These are phyloP conservation scores for Apophysomyces trapeziformis DNA, from an alignment of 371 early-diverging fungal genomes.

Conservation along the genomic window DNA sequence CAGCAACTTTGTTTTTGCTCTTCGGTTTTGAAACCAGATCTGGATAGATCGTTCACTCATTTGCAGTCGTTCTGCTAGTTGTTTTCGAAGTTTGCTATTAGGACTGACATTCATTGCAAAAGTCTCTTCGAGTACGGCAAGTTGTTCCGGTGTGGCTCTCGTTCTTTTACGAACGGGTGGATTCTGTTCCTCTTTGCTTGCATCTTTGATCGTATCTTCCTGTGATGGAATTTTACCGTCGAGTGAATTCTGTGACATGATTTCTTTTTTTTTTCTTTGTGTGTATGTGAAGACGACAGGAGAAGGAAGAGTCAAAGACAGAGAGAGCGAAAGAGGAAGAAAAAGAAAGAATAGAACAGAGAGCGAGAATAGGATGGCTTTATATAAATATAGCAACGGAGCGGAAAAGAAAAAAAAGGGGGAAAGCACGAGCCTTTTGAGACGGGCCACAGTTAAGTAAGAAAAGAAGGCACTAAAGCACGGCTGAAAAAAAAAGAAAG, in stretches of 20 bases:
- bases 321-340: slow-evolving; percentile 6
- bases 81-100: slow-evolving; percentile 82
- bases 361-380: slow-evolving; percentile 5
- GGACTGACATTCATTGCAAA: slow-evolving; percentile 76
- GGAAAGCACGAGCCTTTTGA: slow-evolving; percentile 13
- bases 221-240: slow-evolving; percentile 2
- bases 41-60: slow-evolving; percentile 96
- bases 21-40: slow-evolving; percentile 99
- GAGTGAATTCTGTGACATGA: slow-evolving; percentile 1
- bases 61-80: slow-evolving; percentile 81
- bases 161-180: slow-evolving; percentile 60
- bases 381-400: slow-evolving; percentile 7
- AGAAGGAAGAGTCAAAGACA: slow-evolving; percentile 5
- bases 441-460: slow-evolving; percentile 3
- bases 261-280: neutral
- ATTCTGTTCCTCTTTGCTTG: slow-evolving; percentile 8
- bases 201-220: neutral
- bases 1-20: slow-evolving; percentile 90
- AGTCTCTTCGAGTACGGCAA: slow-evolving; percentile 76
- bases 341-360: slow-evolving; percentile 7
- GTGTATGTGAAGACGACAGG: no score
- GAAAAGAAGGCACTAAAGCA: slow-evolving; percentile 13
- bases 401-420: slow-evolving; percentile 10
- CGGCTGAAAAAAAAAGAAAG: neutral
- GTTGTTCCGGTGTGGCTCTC: slow-evolving; percentile 76